A percentile compares a stretch with the other conserved stretches of the same genome.
phyloP scores from a whole-genome alignment of 441 rosid genomes.

The Brassica hybrid region DNA sequence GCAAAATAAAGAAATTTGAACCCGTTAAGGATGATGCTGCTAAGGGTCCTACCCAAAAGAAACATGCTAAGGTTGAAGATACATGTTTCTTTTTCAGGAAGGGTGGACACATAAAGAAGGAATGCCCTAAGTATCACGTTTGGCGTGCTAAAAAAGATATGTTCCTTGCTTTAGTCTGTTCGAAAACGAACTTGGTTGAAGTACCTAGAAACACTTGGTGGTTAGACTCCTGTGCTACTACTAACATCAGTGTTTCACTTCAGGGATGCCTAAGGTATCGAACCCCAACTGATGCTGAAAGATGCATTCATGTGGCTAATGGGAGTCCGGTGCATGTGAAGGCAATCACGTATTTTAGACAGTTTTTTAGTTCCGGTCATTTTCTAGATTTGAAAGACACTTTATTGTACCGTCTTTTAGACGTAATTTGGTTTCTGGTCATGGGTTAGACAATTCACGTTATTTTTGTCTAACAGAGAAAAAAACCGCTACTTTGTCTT shows the following conservation, averaged over 20 bases:
- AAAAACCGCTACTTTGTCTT: not conserved
- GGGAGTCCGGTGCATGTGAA: not conserved
- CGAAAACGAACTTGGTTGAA: not conserved
- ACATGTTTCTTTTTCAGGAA: not conserved
- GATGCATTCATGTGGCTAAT: not conserved
- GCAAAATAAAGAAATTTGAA: not conserved
- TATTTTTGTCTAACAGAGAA: not conserved
- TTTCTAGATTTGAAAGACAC: not conserved
- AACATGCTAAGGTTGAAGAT: too few relatives aligned
- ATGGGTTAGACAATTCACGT: not conserved
- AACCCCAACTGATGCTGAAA: not conserved
- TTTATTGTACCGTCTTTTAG: not conserved
- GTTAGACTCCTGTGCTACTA: too few relatives aligned
- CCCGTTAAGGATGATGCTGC: not conserved
- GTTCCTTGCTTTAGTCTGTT: not conserved
- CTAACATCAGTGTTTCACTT: too few relatives aligned
- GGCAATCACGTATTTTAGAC: not conserved
- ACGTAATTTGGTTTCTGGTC: not conserved
- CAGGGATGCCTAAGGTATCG: not conserved
- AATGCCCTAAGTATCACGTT: not conserved
- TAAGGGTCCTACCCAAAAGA: not conserved
- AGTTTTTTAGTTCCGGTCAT: not conserved
- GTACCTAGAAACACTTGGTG: too few relatives aligned
- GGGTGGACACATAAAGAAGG: not conserved
- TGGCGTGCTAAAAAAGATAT: not conserved